Evolutionary conservation across 805 yeast species (phyloP), one percentile per base, ranked within the genome.

Genomic region (Nakazawaea holstii): DNA sequence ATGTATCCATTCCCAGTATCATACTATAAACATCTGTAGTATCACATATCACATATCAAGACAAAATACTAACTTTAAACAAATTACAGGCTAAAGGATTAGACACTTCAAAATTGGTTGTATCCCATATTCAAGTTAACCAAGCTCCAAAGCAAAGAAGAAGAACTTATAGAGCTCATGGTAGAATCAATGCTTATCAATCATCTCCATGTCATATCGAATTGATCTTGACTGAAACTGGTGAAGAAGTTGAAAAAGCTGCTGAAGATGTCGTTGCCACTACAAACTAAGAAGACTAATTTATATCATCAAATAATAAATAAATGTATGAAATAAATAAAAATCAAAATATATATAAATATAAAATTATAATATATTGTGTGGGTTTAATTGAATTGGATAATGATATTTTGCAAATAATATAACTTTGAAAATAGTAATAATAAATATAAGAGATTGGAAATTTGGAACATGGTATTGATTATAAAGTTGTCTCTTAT

Each of bases 161-260:
- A 83, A 90, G 99, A 82, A 94, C 99, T 70, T 94, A 80, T 96
- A 91, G 99, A 86, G 99, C 99, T 68, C 98, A 92, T 86, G 99
- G 99, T 87, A 94, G 99, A 86, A 88, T 90, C 74, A 94, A 92
- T 80, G 96, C 97, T 68, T 94, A 90, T 94, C 95, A 90, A 81
- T 88, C 98, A 54, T 80, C 91, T 67, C 99, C 99, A 73, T 91
- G 95, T 68, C 99, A 94, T 87, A 92, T 94, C 73, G 99, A 94
- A 83, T 80, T 94, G 70, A 84, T 89, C 70, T 80, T 94, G 66
- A 86, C 97, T 68, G 99, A 94, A 84, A 87, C 83, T 76, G 94
- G 79, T 63, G 98, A 91, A 78, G 81, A 77, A 68, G 88, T 94
- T 73, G 90, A 84, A 68, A 94, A 92, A 84, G 90, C 98, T 67